Conservation (phyloP, 1,284 basidiomycete species). For the Tremellales sp. region DNA sequence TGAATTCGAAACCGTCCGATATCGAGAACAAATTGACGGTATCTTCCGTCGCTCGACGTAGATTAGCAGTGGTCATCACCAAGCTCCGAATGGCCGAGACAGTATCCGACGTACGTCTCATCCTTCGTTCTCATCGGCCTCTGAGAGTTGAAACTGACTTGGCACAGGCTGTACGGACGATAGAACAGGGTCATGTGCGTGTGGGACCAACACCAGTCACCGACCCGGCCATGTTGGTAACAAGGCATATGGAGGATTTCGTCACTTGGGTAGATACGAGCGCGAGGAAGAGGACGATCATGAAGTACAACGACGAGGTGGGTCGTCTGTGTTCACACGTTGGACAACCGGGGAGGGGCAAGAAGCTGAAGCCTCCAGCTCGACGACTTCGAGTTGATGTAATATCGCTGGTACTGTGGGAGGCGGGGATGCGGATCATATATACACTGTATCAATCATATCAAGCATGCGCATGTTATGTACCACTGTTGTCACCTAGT, state of each 20-base stretch:
- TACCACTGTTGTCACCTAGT: no score
- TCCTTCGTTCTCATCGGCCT: not conserved
- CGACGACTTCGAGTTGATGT: conserved; percentile 84
- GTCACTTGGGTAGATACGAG: conserved; percentile 99
- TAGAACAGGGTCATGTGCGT: conserved; percentile 97
- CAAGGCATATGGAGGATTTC: conserved; percentile 98
- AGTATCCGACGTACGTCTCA: conserved; percentile 74
- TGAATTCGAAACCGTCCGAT: conserved; percentile 70
- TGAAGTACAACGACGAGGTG: conserved; percentile 96
- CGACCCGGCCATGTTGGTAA: conserved; percentile 95
- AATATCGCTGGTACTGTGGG: no score
- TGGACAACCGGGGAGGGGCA: conserved; percentile 8
- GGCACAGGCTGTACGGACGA: conserved; percentile 82
- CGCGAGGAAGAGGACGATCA: conserved; percentile 92
- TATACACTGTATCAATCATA: no score
- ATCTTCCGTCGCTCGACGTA: conserved; percentile 83
- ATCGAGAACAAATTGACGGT: conserved; percentile 94
- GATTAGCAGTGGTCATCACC: conserved; percentile 90
- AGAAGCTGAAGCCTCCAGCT: conserved; percentile 55
- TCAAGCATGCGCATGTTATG: no score
- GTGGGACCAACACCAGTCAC: conserved; percentile 95
- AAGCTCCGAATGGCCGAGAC: conserved; percentile 93
- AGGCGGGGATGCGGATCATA: no score
- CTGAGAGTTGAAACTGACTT: conserved; percentile 1
- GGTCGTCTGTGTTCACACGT: conserved; percentile 23